phyloP scores from a whole-genome alignment of 345 rosid species.

The Gynandropsis gynandra region DNA sequence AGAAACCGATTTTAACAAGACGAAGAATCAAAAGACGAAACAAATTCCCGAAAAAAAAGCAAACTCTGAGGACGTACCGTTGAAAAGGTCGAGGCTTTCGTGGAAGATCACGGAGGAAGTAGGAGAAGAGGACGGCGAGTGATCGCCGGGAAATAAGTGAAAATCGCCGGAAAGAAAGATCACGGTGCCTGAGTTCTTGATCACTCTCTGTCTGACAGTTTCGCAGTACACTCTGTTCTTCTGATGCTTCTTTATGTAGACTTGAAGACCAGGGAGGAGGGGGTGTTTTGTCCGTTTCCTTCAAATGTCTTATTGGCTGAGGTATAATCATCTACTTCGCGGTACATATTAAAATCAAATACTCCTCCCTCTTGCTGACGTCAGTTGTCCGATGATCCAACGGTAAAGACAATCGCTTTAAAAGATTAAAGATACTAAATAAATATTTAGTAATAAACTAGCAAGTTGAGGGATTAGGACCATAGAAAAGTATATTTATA shows the following conservation, averaged over 20 bases:
- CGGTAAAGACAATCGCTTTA: neutral
- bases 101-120: constrained; percentile 4
- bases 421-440: neutral
- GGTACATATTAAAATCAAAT: too few relatives aligned
- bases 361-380: neutral
- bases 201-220: neutral
- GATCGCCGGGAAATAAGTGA: too few relatives aligned
- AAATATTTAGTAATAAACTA: too few relatives aligned
- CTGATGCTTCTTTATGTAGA: neutral
- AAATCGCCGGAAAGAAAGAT: too few relatives aligned
- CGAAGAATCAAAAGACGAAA: too few relatives aligned
- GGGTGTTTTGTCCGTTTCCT: constrained; percentile 14
- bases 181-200: too few relatives aligned
- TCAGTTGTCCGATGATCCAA: neutral
- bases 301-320: constrained; percentile 10
- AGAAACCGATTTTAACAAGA: too few relatives aligned
- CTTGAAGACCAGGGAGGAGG: constrained; percentile 11
- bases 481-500: too few relatives aligned
- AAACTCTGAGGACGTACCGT: too few relatives aligned
- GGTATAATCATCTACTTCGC: constrained; percentile 18
- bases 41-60: too few relatives aligned
- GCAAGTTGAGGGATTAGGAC: too few relatives aligned
- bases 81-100: too few relatives aligned
- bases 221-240: neutral
- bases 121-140: neutral